Conservation (phyloP, 305 asterid species). For the Solanum aculeatissimum region DNA sequence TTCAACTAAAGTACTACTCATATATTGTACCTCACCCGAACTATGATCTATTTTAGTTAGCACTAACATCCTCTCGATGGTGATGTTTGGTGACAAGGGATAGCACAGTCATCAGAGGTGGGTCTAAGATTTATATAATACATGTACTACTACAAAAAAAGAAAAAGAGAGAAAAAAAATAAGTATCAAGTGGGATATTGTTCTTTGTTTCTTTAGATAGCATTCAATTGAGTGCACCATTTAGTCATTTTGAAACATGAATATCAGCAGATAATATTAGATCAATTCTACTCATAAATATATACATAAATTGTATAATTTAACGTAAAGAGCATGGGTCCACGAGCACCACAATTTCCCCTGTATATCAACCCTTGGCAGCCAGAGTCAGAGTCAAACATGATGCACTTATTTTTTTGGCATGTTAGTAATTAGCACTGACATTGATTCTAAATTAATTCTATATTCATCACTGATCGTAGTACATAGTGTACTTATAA, state of each 20-base stretch:
- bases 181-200: not conserved
- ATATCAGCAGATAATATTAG: not conserved
- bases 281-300: not conserved
- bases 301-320: not conserved
- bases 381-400: not conserved
- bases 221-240: not conserved
- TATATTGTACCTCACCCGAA: not conserved
- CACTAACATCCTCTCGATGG: not conserved
- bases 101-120: not conserved
- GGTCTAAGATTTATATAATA: too few species aligned
- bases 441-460: not conserved
- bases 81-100: accelerated
- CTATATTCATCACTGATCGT: not conserved
- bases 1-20: not conserved
- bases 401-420: not conserved
- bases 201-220: not conserved
- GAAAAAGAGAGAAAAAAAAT: too few species aligned
- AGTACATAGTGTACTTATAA: not conserved
- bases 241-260: not conserved
- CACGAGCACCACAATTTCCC: not conserved
- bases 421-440: not conserved
- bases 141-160: too few species aligned
- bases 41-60: not conserved
- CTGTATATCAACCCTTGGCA: not conserved
- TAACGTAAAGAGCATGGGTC: not conserved